phyloP scores from a whole-genome alignment of 2,329 filamentous ascomycete species.

The Chaetothyriales sp. region DNA sequence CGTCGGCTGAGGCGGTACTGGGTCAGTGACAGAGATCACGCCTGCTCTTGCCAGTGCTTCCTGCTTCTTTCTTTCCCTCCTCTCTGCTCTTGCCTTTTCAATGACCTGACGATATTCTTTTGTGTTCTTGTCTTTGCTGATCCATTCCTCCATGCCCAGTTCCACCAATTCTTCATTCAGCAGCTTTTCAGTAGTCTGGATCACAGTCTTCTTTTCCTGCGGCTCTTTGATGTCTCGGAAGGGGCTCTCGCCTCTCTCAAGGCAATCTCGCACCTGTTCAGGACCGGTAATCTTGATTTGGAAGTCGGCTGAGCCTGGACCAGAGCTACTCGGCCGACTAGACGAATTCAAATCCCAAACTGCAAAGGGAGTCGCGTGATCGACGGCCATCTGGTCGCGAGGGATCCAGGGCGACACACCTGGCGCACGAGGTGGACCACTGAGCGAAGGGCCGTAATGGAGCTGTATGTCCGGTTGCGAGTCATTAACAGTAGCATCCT shows the following conservation, averaged over 20 bases:
- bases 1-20: not conserved
- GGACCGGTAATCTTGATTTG: not conserved
- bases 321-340: not conserved
- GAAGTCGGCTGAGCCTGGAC: not conserved
- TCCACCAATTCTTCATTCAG: constrained; percentile 7
- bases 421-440: not conserved
- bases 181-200: constrained; percentile 6
- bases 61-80: constrained; percentile 8
- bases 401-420: not conserved
- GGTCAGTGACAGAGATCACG: not conserved
- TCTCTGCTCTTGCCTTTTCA: constrained; percentile 4
- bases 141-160: constrained; percentile 12
- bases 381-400: not conserved
- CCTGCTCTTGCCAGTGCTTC: constrained; percentile 5
- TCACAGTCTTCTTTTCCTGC: not conserved
- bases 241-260: not conserved
- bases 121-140: constrained; percentile 9
- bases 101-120: constrained; percentile 8
- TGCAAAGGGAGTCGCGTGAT: not conserved
- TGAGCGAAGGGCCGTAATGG: not conserved
- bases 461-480: not conserved
- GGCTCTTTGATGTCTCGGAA: constrained; percentile 1
- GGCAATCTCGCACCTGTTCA: not conserved
- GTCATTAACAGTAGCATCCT: not conserved
- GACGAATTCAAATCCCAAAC: not conserved